These are phyloP conservation scores for Dicorynia guianensis DNA, from an alignment of 306 rosid genomes.

Conservation along the genomic window DNA sequence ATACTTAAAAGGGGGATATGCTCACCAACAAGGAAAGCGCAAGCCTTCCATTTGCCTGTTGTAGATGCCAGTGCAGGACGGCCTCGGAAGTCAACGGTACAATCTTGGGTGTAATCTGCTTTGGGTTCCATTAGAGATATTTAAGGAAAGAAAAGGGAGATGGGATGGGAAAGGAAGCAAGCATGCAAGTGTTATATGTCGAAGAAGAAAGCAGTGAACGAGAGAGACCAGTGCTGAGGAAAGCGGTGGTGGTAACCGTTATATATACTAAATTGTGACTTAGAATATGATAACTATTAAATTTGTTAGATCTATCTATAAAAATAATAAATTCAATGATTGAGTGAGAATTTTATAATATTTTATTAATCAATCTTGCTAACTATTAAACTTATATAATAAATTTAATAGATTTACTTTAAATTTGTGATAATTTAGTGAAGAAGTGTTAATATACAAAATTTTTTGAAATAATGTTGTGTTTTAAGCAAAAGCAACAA, in stretches of 20 bases:
- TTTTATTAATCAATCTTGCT: no score
- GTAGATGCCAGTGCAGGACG: conserved; percentile 74
- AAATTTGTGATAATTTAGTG: no score
- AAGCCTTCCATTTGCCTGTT: conserved; percentile 99
- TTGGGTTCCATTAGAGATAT: conserved; percentile 64
- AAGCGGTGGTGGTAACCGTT: neutral
- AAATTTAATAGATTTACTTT: no score
- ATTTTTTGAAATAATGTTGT: no score
- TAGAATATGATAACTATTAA: no score
- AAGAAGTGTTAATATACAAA: no score
- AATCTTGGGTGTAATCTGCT: conserved; percentile 70
- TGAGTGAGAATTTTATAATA: no score
- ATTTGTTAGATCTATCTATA: no score
- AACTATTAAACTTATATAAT: no score
- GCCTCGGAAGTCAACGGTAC: conserved; percentile 84
- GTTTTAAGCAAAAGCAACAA: no score
- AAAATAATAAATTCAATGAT: no score
- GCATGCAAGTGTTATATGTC: neutral
- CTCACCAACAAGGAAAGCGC: conserved; percentile 94
- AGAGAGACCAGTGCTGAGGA: neutral
- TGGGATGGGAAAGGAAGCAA: neutral
- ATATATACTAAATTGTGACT: no score
- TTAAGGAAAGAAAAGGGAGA: neutral
- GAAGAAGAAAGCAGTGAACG: neutral
- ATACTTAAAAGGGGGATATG: neutral